Percentiles rank a stretch among this genome's conserved stretches.
Conservation (phyloP, 1,139 yeast species). For the Blastobotrys apis region DNA sequence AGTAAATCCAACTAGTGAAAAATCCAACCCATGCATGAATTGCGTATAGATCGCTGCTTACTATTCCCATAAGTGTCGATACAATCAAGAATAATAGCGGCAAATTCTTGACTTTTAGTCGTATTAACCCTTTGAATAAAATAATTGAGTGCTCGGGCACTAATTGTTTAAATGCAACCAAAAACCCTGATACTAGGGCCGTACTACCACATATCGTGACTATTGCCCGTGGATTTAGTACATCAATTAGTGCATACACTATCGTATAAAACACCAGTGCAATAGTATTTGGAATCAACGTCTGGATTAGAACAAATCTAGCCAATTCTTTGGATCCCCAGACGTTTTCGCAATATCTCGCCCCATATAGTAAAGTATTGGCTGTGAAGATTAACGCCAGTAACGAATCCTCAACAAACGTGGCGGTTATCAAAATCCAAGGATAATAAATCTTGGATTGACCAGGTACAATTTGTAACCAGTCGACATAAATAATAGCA, state of each 20-base stretch:
- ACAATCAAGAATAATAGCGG: conserved; percentile 58
- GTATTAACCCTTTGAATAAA: conserved; percentile 57
- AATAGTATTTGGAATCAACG: conserved; percentile 51
- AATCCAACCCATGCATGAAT: conserved; percentile 68
- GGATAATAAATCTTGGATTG: conserved; percentile 53
- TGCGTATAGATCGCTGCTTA: conserved; percentile 28
- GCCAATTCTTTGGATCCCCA: conserved; percentile 61
- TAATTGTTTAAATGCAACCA: conserved; percentile 82
- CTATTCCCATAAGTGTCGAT: conserved; percentile 21
- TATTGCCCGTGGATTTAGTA: neutral
- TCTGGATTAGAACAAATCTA: conserved; percentile 53
- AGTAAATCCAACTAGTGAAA: conserved; percentile 63
- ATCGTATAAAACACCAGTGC: conserved; percentile 18
- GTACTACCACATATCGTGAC: conserved; percentile 65
- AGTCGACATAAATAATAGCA: conserved; percentile 49
- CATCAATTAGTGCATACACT: conserved; percentile 8
- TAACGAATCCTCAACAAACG: conserved; percentile 63
- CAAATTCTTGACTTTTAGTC: conserved; percentile 62
- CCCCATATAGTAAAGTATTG: conserved; percentile 51
- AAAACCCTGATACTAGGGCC: conserved; percentile 65
- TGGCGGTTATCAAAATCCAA: conserved; percentile 68
- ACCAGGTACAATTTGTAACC: conserved; percentile 65
- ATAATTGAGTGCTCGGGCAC: conserved; percentile 83
- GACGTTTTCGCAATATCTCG: conserved; percentile 47
- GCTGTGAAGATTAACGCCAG: conserved; percentile 49